Conservation (phyloP, 331 rosid species). For the Malus hybrid region DNA sequence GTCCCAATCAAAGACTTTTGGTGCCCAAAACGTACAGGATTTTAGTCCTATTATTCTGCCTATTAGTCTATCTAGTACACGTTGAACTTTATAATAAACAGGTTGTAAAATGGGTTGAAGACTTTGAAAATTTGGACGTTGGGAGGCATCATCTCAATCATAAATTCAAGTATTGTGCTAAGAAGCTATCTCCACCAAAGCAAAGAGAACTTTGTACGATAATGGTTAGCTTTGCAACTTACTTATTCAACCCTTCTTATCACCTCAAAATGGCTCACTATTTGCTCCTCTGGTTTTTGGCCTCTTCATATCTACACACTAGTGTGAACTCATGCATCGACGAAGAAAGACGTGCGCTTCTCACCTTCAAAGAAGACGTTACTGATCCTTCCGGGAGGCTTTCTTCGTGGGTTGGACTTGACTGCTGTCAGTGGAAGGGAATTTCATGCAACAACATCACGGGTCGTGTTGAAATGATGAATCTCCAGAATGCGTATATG, state of each 20-base stretch:
- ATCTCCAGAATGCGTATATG: neutral
- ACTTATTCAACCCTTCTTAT: neutral
- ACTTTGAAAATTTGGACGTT: neutral
- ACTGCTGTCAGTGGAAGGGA: neutral
- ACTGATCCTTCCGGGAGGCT: neutral
- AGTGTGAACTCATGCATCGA: neutral
- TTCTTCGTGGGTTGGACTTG: neutral
- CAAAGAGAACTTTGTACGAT: neutral
- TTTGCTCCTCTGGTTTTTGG: neutral
- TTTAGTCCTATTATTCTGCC: too few relatives aligned
- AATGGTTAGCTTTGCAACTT: neutral
- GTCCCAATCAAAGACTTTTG: too few relatives aligned
- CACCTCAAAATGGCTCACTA: neutral
- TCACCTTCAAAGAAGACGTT: neutral
- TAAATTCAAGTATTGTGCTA: neutral
- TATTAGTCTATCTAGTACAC: too few relatives aligned
- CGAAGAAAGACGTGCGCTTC: neutral
- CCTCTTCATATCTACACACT: neutral
- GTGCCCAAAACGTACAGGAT: too few relatives aligned
- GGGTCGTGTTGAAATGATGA: neutral
- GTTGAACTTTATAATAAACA: too few relatives aligned
- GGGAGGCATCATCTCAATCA: neutral
- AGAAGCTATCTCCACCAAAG: neutral
- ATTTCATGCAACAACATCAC: neutral
- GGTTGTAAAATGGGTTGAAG: neutral